Evolutionary conservation across 495 filamentous ascomycete species (phyloP).

Genomic region (Tuber brumale): DNA sequence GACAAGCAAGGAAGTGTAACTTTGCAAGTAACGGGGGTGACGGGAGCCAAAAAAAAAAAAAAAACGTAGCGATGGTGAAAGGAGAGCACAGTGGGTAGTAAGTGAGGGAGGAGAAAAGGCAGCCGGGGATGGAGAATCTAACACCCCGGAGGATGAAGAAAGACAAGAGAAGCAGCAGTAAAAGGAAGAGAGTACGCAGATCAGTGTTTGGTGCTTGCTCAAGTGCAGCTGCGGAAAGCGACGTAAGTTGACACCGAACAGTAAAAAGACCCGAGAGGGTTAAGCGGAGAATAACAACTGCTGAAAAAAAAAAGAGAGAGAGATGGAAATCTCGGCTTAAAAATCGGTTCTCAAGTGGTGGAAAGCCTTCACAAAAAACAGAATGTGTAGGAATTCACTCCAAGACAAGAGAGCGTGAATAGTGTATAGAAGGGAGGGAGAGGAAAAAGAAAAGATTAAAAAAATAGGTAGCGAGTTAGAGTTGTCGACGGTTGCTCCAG

Average conservation of each 20-base stretch:
- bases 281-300: background rate
- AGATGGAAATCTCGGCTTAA: background rate
- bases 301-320: background rate
- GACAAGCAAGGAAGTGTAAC: conserved; percentile 4
- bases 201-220: background rate
- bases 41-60: background rate
- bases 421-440: background rate
- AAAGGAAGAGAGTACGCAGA: background rate
- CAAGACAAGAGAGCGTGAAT: background rate
- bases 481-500: background rate
- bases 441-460: background rate
- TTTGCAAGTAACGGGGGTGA: conserved; percentile 2
- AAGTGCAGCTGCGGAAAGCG: background rate
- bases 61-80: background rate
- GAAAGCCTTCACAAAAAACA: background rate
- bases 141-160: background rate
- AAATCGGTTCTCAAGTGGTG: background rate
- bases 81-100: background rate
- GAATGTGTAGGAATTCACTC: background rate
- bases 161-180: background rate
- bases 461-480: background rate
- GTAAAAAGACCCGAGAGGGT: conserved; percentile 1
- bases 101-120: background rate
- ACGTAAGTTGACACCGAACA: conserved; percentile 1
- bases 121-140: background rate